phyloP scores from a whole-genome alignment of 176 grass and related monocot genomes.

The Cenchrus fungigraminus region DNA sequence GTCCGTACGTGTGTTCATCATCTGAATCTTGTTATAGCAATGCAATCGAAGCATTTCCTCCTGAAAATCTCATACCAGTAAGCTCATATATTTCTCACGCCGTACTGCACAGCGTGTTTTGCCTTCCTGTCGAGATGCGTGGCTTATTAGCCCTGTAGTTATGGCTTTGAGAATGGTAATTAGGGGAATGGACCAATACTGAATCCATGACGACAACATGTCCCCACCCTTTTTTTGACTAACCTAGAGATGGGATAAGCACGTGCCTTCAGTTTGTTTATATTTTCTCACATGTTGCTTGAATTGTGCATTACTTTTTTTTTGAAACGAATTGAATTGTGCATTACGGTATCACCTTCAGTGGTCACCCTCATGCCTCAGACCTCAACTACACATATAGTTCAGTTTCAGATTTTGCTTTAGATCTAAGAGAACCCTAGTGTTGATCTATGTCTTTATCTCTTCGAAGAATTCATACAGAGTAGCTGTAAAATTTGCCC shows the following conservation, averaged over 20 bases:
- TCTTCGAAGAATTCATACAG: neutral
- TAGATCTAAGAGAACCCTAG: neutral
- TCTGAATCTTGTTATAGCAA: neutral
- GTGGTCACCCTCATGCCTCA: conserved; percentile 5
- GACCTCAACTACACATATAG: conserved; percentile 22
- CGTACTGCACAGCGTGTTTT: neutral
- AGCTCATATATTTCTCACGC: neutral
- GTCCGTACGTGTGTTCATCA: neutral
- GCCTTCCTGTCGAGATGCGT: neutral
- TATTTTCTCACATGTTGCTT: conserved; percentile 33
- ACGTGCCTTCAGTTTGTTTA: conserved; percentile 25
- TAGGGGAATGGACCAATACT: neutral
- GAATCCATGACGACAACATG: neutral
- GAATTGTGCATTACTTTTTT: conserved; percentile 25
- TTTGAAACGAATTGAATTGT: conserved; percentile 4
- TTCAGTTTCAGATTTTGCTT: conserved; percentile 2
- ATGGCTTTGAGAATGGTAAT: neutral
- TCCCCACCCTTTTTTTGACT: neutral
- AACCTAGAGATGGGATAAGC: neutral
- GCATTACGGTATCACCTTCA: conserved; percentile 26
- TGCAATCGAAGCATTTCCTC: neutral
- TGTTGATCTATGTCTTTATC: neutral
- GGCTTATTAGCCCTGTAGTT: neutral
- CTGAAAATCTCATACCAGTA: neutral
- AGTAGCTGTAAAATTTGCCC: neutral